Base-by-base conservation (phyloP, 2,329 filamentous ascomycete species). In the Botrytis porri region DNA sequence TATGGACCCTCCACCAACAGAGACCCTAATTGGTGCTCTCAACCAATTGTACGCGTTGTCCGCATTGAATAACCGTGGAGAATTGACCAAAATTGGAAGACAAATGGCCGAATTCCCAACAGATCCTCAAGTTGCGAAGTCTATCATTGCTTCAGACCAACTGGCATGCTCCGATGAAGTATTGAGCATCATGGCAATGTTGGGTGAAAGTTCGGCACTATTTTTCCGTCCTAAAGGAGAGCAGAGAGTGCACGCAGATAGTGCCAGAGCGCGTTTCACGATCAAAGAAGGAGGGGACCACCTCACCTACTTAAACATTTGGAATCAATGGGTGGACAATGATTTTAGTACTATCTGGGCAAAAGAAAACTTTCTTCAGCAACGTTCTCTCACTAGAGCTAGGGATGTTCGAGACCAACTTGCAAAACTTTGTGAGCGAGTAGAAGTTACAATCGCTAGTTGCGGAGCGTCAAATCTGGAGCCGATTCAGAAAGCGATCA, bases 81-180 rank as follows among this genome's bases (percentile, higher is more conserved):
- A 95, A 75, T 85, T 99, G 61, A 98, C 96, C 35, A 96, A 96
- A 79, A 85, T 97, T 22, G 96, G 96, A 1, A 89, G 96, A 0
- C 93, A 97, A 80, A 97, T 98, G 93, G 93, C 94, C 25, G 95
- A 98, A 82, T 96, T 98, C 78, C 95, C 95, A 0, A 94, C 93
- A 0, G 94, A 98, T 73, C 94, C 94, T 0, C 96, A 96, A 91
- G 88, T 98, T 7, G 92, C 94, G 71, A 97, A 96, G 82, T 90
- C 93, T 0, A 92, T 99, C 29, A 88, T 99, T 4, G 93, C 94
- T 0, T 93, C 95, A 0, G 93, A 96, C 82, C 92, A 94, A 78
- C 92, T 95, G 77, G 93, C 93, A n/a, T 98, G 95, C 78, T 93
- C 97, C 0, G 93, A 97, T 74, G 96, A 99, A 82, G 90, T 98